A percentile compares a stretch with the other conserved stretches of the same genome.
These are phyloP conservation scores for Agaricus blazei DNA, from an alignment of 768 basidiomycete species.

Conservation along the genomic window DNA sequence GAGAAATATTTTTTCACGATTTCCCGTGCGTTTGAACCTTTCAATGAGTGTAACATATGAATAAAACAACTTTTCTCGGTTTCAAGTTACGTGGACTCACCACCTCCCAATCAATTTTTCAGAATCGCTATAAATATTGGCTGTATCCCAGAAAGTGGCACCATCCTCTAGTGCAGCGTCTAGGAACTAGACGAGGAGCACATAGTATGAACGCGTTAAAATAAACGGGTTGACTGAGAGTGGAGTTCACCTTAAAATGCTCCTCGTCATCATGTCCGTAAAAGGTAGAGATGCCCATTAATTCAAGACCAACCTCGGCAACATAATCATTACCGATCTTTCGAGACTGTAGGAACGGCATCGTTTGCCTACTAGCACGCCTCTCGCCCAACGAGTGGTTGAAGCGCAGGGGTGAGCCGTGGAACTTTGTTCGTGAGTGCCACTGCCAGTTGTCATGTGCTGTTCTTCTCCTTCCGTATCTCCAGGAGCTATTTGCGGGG, in stretches of 20 bases:
- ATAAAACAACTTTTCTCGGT: not conserved
- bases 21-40: constrained; percentile 49
- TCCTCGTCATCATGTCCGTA: constrained; percentile 57
- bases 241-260: constrained; percentile 44
- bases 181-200: constrained; percentile 23
- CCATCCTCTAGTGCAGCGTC: constrained; percentile 37
- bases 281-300: constrained; percentile 48
- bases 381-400: no score
- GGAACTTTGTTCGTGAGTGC: no score
- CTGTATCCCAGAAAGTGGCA: constrained; percentile 45
- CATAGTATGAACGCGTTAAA: not conserved
- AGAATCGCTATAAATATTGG: constrained; percentile 32
- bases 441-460: no score
- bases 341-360: constrained; percentile 15
- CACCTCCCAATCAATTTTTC: constrained; percentile 35
- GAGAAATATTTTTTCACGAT: constrained; percentile 52
- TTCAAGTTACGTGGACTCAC: constrained; percentile 12
- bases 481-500: no score
- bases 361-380: not conserved
- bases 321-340: constrained; percentile 42
- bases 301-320: constrained; percentile 51
- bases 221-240: not conserved
- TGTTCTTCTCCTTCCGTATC: no score
- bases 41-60: not conserved
- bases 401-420: no score